Conservation (phyloP, 352 stramenopile genomes). For the Peronospora belbahrii region DNA sequence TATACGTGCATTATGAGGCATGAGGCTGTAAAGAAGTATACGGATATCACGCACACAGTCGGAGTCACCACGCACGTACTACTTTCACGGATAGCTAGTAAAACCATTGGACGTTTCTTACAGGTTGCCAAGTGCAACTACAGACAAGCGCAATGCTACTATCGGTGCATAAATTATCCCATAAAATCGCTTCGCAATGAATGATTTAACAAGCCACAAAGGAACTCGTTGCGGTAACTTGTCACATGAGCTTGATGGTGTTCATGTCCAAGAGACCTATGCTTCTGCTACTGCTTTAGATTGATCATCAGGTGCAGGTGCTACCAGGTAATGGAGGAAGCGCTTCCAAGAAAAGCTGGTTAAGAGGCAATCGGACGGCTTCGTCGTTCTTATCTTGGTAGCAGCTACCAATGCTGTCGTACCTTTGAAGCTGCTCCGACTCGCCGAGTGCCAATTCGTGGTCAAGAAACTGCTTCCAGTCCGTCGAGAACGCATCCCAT, state of each 20-base stretch:
- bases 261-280: slow-evolving; percentile 12
- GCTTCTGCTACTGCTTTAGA: slow-evolving; percentile 13
- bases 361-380: slow-evolving; percentile 7
- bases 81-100: slow-evolving; percentile 63
- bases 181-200: slow-evolving; percentile 65
- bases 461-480: slow-evolving; percentile 48
- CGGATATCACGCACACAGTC: slow-evolving; percentile 66
- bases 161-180: slow-evolving; percentile 71
- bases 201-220: slow-evolving; percentile 12
- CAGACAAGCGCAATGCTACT: slow-evolving; percentile 56
- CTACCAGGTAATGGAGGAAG: slow-evolving; percentile 26
- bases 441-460: slow-evolving; percentile 52
- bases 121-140: slow-evolving; percentile 61
- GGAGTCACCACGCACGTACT: slow-evolving; percentile 63
- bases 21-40: slow-evolving; percentile 63
- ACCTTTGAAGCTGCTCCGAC: slow-evolving; percentile 32
- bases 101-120: slow-evolving; percentile 51
- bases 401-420: slow-evolving; percentile 1
- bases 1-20: slow-evolving; percentile 59
- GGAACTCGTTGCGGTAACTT: slow-evolving; percentile 1
- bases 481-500: slow-evolving; percentile 48
- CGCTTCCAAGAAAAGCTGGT: slow-evolving; percentile 28
- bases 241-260: neutral
- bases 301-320: slow-evolving; percentile 20
- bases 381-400: slow-evolving; percentile 14